A percentile compares a stretch with the other conserved stretches of the same genome.
These are phyloP conservation scores for Thamnidium elegans DNA, from an alignment of 192 early-diverging fungal species.

Conservation along the genomic window DNA sequence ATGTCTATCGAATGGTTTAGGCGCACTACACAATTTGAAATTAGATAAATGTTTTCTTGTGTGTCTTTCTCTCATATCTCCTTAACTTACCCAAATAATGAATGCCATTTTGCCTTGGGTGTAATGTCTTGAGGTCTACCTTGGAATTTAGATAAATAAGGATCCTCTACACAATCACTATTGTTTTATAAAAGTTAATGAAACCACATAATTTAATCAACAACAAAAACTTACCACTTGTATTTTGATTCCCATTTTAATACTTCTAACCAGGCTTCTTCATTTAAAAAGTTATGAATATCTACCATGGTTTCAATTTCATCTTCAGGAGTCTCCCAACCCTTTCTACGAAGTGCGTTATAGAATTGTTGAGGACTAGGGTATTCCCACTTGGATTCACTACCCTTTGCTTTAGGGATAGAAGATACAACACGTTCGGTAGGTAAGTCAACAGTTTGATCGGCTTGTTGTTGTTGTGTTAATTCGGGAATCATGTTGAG, in stretches of 20 bases:
- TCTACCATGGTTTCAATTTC: slow-evolving; percentile 90
- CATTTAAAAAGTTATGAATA: slow-evolving; percentile 98
- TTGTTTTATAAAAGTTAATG: not conserved
- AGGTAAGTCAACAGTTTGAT: slow-evolving; percentile 69
- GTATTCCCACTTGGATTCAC: slow-evolving; percentile 73
- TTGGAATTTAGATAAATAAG: slow-evolving; percentile 77
- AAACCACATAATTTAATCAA: not conserved
- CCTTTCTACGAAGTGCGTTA: slow-evolving; percentile 81
- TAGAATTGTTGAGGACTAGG: slow-evolving; percentile 91
- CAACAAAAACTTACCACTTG: slow-evolving; percentile 44
- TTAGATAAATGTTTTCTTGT: too few species aligned
- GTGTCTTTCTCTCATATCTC: too few species aligned
- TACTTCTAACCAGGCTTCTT: slow-evolving; percentile 93
- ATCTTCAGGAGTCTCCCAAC: slow-evolving; percentile 81
- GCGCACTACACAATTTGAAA: slow-evolving; percentile 52
- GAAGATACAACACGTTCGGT: slow-evolving; percentile 78
- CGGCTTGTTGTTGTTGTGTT: slow-evolving; percentile 60
- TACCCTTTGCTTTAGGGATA: slow-evolving; percentile 66
- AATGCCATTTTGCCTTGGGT: slow-evolving; percentile 67
- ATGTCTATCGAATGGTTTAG: slow-evolving; percentile 93
- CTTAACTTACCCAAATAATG: slow-evolving; percentile 66
- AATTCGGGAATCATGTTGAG: slow-evolving; percentile 92
- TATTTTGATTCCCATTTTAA: slow-evolving; percentile 85
- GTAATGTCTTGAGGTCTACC: slow-evolving; percentile 79
- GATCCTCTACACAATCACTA: slow-evolving; percentile 39